phyloP scores from a whole-genome alignment of 768 basidiomycete genomes.

The Gymnopilus dilepis region DNA sequence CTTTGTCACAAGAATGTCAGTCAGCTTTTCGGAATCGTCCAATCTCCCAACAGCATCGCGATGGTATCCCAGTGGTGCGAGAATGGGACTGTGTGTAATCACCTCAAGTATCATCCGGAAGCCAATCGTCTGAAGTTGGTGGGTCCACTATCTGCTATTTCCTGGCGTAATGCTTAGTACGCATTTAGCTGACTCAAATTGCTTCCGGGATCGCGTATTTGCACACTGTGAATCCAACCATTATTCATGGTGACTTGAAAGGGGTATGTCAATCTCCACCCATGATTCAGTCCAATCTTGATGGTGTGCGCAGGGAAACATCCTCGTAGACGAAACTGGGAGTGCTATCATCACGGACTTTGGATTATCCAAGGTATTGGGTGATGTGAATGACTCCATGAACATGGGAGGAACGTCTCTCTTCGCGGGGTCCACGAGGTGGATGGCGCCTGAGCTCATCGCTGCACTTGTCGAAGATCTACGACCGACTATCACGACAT shows the following conservation, averaged over 20 bases:
- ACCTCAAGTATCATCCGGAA: conserved; percentile 46
- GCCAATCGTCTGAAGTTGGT: conserved; percentile 56
- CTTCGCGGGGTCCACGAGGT: conserved; percentile 53
- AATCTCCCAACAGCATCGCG: conserved; percentile 54
- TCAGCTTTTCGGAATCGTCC: conserved; percentile 59
- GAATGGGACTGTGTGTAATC: conserved; percentile 59
- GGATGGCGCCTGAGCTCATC: conserved; percentile 67
- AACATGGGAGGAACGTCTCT: conserved; percentile 42
- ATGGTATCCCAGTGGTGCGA: conserved; percentile 73
- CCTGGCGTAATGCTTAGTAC: too few relatives aligned
- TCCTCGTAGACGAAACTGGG: conserved; percentile 58
- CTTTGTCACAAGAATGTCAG: conserved; percentile 61
- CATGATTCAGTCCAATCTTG: not conserved
- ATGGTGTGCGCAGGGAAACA: conserved; percentile 50
- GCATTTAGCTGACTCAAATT: conserved; percentile 54
- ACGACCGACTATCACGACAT: conserved; percentile 51
- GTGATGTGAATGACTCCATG: conserved; percentile 50
- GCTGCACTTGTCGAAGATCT: conserved; percentile 53
- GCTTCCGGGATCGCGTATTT: conserved; percentile 63
- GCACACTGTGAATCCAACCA: conserved; percentile 56
- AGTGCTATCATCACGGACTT: conserved; percentile 65
- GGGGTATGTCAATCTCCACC: conserved; percentile 41
- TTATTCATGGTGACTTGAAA: conserved; percentile 68
- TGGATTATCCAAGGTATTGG: conserved; percentile 61
- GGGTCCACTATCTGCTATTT: too few relatives aligned